phyloP scores from a whole-genome alignment of 2,329 filamentous ascomycete genomes.

The Cladosporium sp. region DNA sequence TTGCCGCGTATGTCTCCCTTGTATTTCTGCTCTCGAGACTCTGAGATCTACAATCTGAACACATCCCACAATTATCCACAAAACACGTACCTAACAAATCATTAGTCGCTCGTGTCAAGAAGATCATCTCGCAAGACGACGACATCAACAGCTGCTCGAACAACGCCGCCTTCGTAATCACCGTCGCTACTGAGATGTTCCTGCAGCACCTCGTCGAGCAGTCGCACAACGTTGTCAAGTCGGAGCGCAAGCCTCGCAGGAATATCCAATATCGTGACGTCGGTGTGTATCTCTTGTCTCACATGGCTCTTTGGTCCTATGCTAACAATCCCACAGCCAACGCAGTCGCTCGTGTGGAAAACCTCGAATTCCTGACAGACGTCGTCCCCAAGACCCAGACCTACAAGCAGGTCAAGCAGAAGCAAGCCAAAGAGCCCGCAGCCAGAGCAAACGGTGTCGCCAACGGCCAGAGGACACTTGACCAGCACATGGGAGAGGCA shows the following conservation, averaged over 20 bases:
- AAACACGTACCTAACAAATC: background rate
- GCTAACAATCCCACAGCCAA: constrained; percentile 57
- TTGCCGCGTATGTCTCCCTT: constrained; percentile 69
- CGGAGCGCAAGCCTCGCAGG: constrained; percentile 85
- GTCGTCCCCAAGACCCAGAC: constrained; percentile 83
- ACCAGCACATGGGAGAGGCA: constrained; percentile 21
- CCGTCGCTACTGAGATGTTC: constrained; percentile 92
- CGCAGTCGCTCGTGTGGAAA: constrained; percentile 84
- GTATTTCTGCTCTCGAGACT: background rate
- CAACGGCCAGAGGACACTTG: constrained; percentile 24
- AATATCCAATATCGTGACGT: constrained; percentile 97
- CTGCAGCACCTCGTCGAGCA: constrained; percentile 87
- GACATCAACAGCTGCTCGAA: constrained; percentile 86
- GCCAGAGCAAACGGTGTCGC: constrained; percentile 16
- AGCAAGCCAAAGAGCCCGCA: constrained; percentile 31
- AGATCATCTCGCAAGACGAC: constrained; percentile 85
- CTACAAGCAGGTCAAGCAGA: constrained; percentile 75
- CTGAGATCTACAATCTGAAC: background rate
- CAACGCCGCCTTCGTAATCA: constrained; percentile 91
- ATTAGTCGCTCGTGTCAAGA: constrained; percentile 89
- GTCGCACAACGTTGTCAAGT: constrained; percentile 82
- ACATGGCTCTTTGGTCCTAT: background rate
- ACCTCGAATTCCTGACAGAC: constrained; percentile 91
- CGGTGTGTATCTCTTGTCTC: constrained; percentile 51
- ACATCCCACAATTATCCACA: constrained; percentile 21